Evolutionary conservation across 345 rosid genomes (phyloP), one percentile per base, ranked within the genome.

Genomic region (Brassica juncea): DNA sequence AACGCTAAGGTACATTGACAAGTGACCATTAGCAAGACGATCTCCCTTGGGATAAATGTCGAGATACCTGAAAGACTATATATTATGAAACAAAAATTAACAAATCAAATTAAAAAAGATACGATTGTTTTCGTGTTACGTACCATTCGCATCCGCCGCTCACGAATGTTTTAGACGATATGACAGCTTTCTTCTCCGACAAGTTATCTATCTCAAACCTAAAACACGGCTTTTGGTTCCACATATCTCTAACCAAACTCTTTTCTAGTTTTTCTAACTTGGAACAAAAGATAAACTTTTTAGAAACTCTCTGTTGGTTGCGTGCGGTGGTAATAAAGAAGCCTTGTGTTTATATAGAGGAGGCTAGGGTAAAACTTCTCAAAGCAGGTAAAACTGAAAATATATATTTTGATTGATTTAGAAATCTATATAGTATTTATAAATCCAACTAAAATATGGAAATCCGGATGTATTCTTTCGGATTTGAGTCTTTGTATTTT

Each of bases 111-210:
- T 19, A 0, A 37, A 30, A 19, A 19, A 19, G 21, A 19, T 19
- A 19, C 21, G 21, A 19, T 19, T 19, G 21, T 67, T 2, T 10
- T 15, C 7, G 14, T 11, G 30, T 67, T 19, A 19, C 21, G 21
- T 76, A 76, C 80, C 80, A 76, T 60, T 76, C 54, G 14, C 54
- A 69, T 60, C 69, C 63, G 16, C 63, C 69, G 11, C 54, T 3
- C 27, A 6, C 19, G 69, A 60, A 76, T 31, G 1, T 14, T 0
- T n/a, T 7, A 77, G 74, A 77, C 4, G 0, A 0, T 21, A 77
- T 5, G 15, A 0, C 12, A 19, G 0, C 16, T 49, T 61, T 3
- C 37, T 32, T 69, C 14, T 69, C 19, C 3, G 80, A 69, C 55
- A 69, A 77, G 37, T 69, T 47, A 14, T 77, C 63, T 61, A 69